Base-by-base conservation (phyloP, 2,329 filamentous ascomycete genomes). In the Penicillium paneum region DNA sequence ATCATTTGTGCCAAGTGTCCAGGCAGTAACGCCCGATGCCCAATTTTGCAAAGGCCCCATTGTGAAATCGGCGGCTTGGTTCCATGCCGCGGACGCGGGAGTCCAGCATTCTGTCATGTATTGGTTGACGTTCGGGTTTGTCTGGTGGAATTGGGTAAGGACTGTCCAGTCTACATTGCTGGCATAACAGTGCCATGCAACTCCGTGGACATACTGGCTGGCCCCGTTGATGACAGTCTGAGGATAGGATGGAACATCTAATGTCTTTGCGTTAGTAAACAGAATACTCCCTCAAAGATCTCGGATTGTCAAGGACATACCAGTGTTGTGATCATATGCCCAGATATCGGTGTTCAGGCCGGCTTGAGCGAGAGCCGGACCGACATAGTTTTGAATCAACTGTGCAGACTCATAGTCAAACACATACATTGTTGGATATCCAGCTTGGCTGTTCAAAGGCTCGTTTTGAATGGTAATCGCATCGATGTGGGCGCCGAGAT, bases 81-180 rank as follows among this genome's bases (percentile, higher is more conserved):
- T 58, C 65, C 65, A 67, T 31, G 56, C 51, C 10, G 61, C 59
- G 1, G 61, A 59, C 5, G 57, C 60, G 0, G 66, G 66, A 8
- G 65, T 73, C 59, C 68, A 71, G 59, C 73, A 75, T 57, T 75
- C 73, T 7, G 71, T 74, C 72, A 75, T 74, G 57, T 73, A 74
- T 47, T 75, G 73, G 6, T 65, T 65, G 1, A 64, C 63, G 8
- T 64, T 60, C 0, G 71, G 70, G 45, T 68, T 73, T 29, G 58
- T 58, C 39, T 63, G 55, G 52, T 71, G 65, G 55, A 75, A 72
- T 43, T 71, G 58, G 12, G 62, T 67, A n/a, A 75, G 62, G 5
- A 74, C 71, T 2, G 57, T 64, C 66, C 68, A 71, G 47, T 71
- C 59, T 19, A 72, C 68, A 32, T 71, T 62, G 15, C 62, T 58